Evolutionary conservation across 2,329 filamentous ascomycete species (phyloP).

Genomic region (Epicoccum nigrum): DNA sequence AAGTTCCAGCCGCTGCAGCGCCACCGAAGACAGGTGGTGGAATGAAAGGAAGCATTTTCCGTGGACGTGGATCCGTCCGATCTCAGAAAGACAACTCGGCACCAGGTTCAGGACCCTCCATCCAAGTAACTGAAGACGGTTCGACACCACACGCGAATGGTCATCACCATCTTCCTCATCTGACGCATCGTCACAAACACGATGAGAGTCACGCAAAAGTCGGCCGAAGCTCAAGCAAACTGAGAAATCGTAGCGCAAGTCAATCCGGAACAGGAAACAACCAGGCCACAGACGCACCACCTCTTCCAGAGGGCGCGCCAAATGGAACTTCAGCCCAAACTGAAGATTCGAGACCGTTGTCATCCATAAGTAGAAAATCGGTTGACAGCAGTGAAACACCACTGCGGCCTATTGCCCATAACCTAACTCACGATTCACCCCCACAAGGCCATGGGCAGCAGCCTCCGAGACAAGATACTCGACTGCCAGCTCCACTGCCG

Average conservation of each 20-base stretch:
- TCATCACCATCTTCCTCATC: constrained; percentile 45
- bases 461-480: constrained; percentile 52
- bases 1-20: constrained; percentile 56
- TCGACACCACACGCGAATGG: constrained; percentile 27
- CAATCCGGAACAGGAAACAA: constrained; percentile 29
- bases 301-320: constrained; percentile 26
- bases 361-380: constrained; percentile 34
- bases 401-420: constrained; percentile 50
- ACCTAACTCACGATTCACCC: constrained; percentile 45
- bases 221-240: constrained; percentile 47
- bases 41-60: constrained; percentile 80
- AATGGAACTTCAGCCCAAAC: constrained; percentile 26
- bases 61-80: constrained; percentile 42
- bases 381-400: constrained; percentile 43
- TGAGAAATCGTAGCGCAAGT: constrained; percentile 50
- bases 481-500: constrained; percentile 51
- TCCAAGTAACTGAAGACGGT: constrained; percentile 76
- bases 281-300: constrained; percentile 32
- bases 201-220: constrained; percentile 39
- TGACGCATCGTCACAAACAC: constrained; percentile 43
- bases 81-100: constrained; percentile 34
- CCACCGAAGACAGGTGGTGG: constrained; percentile 67
- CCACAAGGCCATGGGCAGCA: constrained; percentile 50
- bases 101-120: constrained; percentile 64
- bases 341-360: constrained; percentile 28